Base-by-base conservation (phyloP, 495 filamentous ascomycete genomes). In the Podospora tetraspora region DNA sequence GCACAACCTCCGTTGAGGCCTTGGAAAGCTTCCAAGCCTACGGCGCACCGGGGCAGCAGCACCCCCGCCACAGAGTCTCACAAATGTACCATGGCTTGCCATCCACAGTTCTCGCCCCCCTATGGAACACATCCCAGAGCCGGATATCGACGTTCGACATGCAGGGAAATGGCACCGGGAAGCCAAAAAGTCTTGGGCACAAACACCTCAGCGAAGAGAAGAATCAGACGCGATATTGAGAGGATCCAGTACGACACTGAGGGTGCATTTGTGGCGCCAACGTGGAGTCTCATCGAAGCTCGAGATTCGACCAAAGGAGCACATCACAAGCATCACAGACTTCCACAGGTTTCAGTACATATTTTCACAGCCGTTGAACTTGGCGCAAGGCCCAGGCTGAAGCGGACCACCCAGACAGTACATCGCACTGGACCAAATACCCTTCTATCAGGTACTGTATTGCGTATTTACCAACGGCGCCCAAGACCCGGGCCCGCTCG, bases 381-480 rank as follows among this genome's bases (percentile, higher is more conserved):
- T 12, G 11, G 11, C 32, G 3, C 32, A 34, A 34, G 30, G 32
- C 32, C 32, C 11, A 3, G 12, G 11, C 7, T 34, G 32, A 16
- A 43, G 16, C 37, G 37, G 43, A 52, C 37, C 43, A 52, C 5
- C 2, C 7, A 16, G 19, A n/a, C 19, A 52, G 43, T n/a, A 52
- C 43, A 52, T 6, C 43, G 6, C 19, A 5, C n/a, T n/a, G 16
- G 19, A n/a, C 19, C 43, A n/a, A 19, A 19, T 19, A 12, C 19
- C 10, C 10, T 34, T 34, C 32, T 3, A 52, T 52, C 19, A 52
- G 43, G 58, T 68, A 16, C 58, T 34, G 32, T 34, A 34, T 34
- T 43, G 34, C 13, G 13, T 43, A 52, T 66, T 66, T 67, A 61
- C 52, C 57, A 66, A 72, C 66, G 73, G 71, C 71, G 68, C 72